Evolutionary conservation across 1,284 basidiomycete species (phyloP), one percentile per base, ranked within the genome.

Genomic region (Moesziomyces antarcticus): DNA sequence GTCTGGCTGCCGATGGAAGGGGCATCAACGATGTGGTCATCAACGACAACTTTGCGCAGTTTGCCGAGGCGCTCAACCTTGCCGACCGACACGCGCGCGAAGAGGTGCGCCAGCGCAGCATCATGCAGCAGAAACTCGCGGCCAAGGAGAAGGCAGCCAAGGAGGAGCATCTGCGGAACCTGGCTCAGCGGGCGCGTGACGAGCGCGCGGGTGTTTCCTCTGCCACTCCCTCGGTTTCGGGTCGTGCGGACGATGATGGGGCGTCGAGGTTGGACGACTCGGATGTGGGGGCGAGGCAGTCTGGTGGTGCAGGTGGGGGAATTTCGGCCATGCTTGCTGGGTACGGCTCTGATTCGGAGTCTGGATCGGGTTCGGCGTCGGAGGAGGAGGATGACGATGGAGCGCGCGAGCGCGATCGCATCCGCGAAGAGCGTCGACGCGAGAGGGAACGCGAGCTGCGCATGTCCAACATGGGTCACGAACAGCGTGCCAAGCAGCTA

Each of bases 41-140:
- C 85, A 99, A 99, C 82, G 97, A 99, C 85, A 95, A 96, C 85
- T 99, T 99, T 87, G 96, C 96, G 57, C 97, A 98, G 85, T 96
- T 99, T 85, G 96, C 96, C 3, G 96, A 99, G 86, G 90, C 97
- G 2, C 87, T 99, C 46, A 96, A 93, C 82, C 88, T 99, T 51
- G 96, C 97, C n/a, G 97, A 99, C 83, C 89, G 95, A 64, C 97
- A 98, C 85, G 95, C 97, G 2, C 91, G 97, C 52, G 96, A 99
- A 82, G 96, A 99, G 86, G 97, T 99, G 40, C 90, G 94, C 24
- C 94, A 98, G 84, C 91, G 97, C 56, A 88, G 94, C 14, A 89
- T 97, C 66, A 97, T 99, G 94, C 95, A 98, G 85, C 96, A 99
- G 85, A 94, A 97, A 82, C 88, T 99, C 21, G 94, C 94, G 6